These are phyloP conservation scores for Leucocoprinus leucothites DNA, from an alignment of 768 basidiomycete genomes.

Conservation along the genomic window DNA sequence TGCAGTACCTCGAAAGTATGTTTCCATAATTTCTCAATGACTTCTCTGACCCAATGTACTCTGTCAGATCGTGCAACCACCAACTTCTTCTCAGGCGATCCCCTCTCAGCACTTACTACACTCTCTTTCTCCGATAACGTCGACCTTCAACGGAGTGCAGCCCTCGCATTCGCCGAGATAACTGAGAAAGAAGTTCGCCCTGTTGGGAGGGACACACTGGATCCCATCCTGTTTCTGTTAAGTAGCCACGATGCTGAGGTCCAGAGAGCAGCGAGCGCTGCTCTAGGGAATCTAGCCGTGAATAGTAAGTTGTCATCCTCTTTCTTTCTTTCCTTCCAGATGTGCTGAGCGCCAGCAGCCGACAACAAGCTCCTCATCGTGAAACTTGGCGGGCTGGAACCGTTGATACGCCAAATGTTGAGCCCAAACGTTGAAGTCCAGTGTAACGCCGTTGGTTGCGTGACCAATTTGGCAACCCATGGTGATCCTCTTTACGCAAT, in stretches of 20 bases:
- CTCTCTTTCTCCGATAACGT: slow-evolving; percentile 99
- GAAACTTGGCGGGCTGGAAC: slow-evolving; percentile 95
- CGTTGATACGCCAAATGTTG: slow-evolving; percentile 97
- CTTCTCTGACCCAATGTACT: background rate
- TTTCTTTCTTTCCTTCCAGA: background rate
- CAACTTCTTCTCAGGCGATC: slow-evolving; percentile 96
- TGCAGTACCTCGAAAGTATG: slow-evolving; percentile 97
- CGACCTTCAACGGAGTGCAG: slow-evolving; percentile 96
- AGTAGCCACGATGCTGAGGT: slow-evolving; percentile 99
- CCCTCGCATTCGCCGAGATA: slow-evolving; percentile 97
- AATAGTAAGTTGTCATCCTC: slow-evolving; percentile 67
- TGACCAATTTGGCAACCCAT: slow-evolving; percentile 97
- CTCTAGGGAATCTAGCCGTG: slow-evolving; percentile 95
- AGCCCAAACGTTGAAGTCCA: slow-evolving; percentile 99
- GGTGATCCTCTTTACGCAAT: slow-evolving; percentile 47
- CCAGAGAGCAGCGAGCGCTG: slow-evolving; percentile 96
- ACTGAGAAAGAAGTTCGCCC: slow-evolving; percentile 99
- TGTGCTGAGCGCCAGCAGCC: slow-evolving; percentile 44
- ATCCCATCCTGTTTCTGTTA: slow-evolving; percentile 95
- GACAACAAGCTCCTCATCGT: slow-evolving; percentile 99
- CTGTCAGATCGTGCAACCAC: slow-evolving; percentile 91
- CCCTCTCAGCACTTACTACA: slow-evolving; percentile 90
- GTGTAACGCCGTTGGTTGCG: slow-evolving; percentile 99
- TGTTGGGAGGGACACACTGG: slow-evolving; percentile 94
- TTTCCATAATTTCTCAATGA: slow-evolving; percentile 9